Percentiles rank a stretch among this genome's conserved stretches.
phyloP scores from a whole-genome alignment of 2,329 filamentous ascomycete genomes.

The Tothia fuscella region DNA sequence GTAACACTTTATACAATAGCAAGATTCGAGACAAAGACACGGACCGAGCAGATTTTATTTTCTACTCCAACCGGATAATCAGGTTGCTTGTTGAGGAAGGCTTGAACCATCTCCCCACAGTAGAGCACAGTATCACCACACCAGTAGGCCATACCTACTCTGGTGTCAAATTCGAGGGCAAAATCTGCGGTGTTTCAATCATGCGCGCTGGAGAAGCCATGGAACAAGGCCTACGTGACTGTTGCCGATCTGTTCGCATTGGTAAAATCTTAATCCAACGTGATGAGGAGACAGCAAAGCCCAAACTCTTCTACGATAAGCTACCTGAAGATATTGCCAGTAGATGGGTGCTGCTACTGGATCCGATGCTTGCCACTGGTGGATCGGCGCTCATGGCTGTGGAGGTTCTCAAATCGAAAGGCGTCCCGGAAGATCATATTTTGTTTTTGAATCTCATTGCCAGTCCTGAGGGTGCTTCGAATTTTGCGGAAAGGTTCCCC shows the following conservation, averaged over 20 bases:
- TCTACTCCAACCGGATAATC: slow-evolving; percentile 98
- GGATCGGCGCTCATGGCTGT: slow-evolving; percentile 96
- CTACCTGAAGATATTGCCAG: slow-evolving; percentile 85
- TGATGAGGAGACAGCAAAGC: slow-evolving; percentile 86
- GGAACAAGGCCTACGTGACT: slow-evolving; percentile 93
- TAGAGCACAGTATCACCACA: slow-evolving; percentile 79
- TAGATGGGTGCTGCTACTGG: slow-evolving; percentile 84
- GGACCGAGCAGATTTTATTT: slow-evolving; percentile 91
- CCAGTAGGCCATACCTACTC: slow-evolving; percentile 80
- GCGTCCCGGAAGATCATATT: slow-evolving; percentile 90
- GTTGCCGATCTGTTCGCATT: slow-evolving; percentile 93
- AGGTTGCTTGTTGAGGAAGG: slow-evolving; percentile 93
- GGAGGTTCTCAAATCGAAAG: slow-evolving; percentile 76
- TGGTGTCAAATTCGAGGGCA: slow-evolving; percentile 90
- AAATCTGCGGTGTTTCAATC: slow-evolving; percentile 96
- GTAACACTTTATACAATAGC: too few species aligned
- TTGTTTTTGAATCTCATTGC: slow-evolving; percentile 95
- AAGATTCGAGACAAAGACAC: slow-evolving; percentile 93
- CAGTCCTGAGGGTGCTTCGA: slow-evolving; percentile 83
- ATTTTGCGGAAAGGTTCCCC: slow-evolving; percentile 81
- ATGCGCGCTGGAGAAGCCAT: slow-evolving; percentile 98
- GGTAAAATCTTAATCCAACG: slow-evolving; percentile 97
- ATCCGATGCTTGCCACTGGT: slow-evolving; percentile 98
- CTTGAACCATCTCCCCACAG: slow-evolving; percentile 86
- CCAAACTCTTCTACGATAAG: slow-evolving; percentile 96